These are phyloP conservation scores for Penicillium cosmopolitanum DNA, from an alignment of 495 filamentous ascomycete species.

Conservation along the genomic window DNA sequence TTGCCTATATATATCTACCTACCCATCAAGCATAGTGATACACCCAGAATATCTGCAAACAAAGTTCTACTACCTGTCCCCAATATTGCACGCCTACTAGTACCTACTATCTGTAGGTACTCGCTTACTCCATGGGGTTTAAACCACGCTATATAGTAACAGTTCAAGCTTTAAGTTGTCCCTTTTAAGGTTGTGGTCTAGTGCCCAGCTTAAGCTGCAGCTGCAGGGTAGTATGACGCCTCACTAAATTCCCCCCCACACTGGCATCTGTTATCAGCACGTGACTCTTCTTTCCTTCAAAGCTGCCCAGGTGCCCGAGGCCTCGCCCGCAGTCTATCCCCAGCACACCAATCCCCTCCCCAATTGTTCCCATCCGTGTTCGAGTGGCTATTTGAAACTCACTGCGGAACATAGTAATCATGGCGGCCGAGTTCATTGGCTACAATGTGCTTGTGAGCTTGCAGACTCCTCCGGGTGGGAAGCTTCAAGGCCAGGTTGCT, in stretches of 20 bases:
- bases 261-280: too few relatives aligned
- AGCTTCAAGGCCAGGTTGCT: slow-evolving; percentile 73
- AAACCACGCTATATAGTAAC: too few relatives aligned
- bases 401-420: slow-evolving; percentile 30
- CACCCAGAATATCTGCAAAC: not conserved
- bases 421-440: slow-evolving; percentile 76
- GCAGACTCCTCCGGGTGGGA: slow-evolving; percentile 63
- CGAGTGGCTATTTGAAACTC: slow-evolving; percentile 5
- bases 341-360: slow-evolving; percentile 4
- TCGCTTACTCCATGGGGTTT: too few relatives aligned
- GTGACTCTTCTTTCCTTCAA: not conserved
- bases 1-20: slow-evolving; percentile 9
- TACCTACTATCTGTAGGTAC: too few relatives aligned
- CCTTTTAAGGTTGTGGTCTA: not conserved
- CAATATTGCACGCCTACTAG: too few relatives aligned
- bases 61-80: too few relatives aligned
- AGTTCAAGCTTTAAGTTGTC: not conserved
- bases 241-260: not conserved
- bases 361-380: slow-evolving; percentile 13
- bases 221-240: not conserved
- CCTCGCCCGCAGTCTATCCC: not conserved
- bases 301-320: slow-evolving; percentile 3
- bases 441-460: slow-evolving; percentile 78
- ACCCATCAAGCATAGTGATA: slow-evolving; percentile 1
- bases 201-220: not conserved